A percentile compares a stretch with the other conserved stretches of the same genome.
These are phyloP conservation scores for Multifurca ochricompacta DNA, from an alignment of 768 basidiomycete species.

Conservation along the genomic window DNA sequence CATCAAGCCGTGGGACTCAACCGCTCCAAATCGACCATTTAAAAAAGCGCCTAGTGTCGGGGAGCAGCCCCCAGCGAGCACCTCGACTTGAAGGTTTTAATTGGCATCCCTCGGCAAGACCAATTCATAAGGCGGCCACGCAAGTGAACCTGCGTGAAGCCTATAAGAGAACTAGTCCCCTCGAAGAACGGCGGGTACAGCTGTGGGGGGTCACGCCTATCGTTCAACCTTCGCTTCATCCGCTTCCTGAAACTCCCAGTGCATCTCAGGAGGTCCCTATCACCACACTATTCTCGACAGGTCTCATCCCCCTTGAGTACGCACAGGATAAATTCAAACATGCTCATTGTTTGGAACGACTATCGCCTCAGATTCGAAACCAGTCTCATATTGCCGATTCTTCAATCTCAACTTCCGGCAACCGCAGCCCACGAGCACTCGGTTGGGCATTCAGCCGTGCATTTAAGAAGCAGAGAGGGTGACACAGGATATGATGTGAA, in stretches of 20 bases:
- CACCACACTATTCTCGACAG: constrained; percentile 3
- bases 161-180: not conserved
- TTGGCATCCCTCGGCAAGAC: not conserved
- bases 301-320: constrained; percentile 8
- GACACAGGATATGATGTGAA: not conserved
- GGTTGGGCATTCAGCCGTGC: constrained; percentile 10
- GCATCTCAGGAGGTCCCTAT: constrained; percentile 1
- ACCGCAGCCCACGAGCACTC: not conserved
- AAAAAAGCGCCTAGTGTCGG: not conserved
- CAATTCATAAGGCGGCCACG: constrained; percentile 3
- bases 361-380: not conserved
- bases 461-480: constrained; percentile 3
- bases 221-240: not conserved
- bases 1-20: not conserved
- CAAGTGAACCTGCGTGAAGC: constrained; percentile 6
- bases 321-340: constrained; percentile 14
- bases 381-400: not conserved
- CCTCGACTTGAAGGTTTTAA: not conserved
- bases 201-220: not conserved
- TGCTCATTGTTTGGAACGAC: constrained; percentile 14
- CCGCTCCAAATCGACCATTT: constrained; percentile 9
- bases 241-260: not conserved
- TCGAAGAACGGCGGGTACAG: not conserved
- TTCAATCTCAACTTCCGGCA: not conserved
- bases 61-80: not conserved